Conservation (phyloP, 768 basidiomycete genomes). For the Mycena capillaripes region DNA sequence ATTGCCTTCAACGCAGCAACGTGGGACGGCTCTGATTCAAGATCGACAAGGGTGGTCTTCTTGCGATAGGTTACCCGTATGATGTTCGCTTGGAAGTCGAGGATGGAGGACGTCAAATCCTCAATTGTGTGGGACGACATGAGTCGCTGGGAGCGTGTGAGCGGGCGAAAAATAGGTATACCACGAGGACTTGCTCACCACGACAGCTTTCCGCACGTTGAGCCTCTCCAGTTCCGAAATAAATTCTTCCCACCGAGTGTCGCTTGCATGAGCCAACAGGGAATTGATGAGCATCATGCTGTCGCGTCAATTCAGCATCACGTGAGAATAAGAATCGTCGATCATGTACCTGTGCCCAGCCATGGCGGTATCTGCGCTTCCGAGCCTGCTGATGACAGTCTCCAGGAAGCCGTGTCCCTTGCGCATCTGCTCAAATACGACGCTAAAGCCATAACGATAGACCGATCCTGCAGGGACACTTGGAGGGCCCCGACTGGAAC, state of each 20-base stretch:
- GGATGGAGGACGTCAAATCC: conserved; percentile 85
- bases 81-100: conserved; percentile 92
- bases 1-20: conserved; percentile 71
- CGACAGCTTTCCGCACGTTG: conserved; percentile 85
- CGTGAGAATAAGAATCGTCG: conserved; percentile 15
- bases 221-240: conserved; percentile 80
- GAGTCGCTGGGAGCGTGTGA: conserved; percentile 65
- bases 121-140: conserved; percentile 88
- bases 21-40: conserved; percentile 72
- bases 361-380: conserved; percentile 89
- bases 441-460: conserved; percentile 86
- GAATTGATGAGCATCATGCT: conserved; percentile 95
- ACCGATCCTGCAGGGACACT: conserved; percentile 75
- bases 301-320: conserved; percentile 29
- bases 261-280: conserved; percentile 83
- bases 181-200: conserved; percentile 64
- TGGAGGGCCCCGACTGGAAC: conserved; percentile 72
- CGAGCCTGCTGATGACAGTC: conserved; percentile 85
- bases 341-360: conserved; percentile 78
- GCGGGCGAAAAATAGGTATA: conserved; percentile 1
- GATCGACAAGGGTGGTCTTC: conserved; percentile 84
- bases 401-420: conserved; percentile 79
- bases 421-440: conserved; percentile 87
- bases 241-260: conserved; percentile 84
- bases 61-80: conserved; percentile 84